Conservation (phyloP, 495 filamentous ascomycete species). For the Clohesyomyces aquaticus region DNA sequence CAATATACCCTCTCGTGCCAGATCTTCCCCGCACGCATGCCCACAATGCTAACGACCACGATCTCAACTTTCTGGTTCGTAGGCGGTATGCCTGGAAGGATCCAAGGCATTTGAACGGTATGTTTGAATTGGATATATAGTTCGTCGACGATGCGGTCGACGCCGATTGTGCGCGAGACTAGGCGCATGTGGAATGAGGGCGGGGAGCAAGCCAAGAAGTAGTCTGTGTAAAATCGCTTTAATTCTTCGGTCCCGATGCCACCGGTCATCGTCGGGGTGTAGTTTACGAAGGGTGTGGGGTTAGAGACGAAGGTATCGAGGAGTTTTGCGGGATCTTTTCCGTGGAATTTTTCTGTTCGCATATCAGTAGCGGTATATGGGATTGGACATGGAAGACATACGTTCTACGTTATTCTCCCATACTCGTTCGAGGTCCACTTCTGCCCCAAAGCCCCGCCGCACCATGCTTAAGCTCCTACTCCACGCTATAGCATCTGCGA, state of each 20-base stretch:
- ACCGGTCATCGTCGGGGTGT: conserved; percentile 65
- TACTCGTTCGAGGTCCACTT: conserved; percentile 61
- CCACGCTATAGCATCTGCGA: conserved; percentile 55
- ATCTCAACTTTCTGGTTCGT: conserved; percentile 70
- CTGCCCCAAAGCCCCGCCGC: conserved; percentile 60
- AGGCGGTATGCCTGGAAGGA: conserved; percentile 75
- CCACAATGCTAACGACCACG: conserved; percentile 74
- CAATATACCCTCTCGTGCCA: conserved; percentile 86
- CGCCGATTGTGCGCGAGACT: conserved; percentile 68
- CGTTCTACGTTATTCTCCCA: conserved; percentile 65
- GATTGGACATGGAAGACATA: conserved; percentile 39
- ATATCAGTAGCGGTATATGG: conserved; percentile 4
- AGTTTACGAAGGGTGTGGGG: conserved; percentile 63
- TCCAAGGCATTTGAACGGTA: conserved; percentile 73
- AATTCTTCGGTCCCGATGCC: conserved; percentile 71
- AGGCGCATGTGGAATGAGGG: conserved; percentile 69
- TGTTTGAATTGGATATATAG: conserved; percentile 69
- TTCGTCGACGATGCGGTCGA: conserved; percentile 66
- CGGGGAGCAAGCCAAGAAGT: conserved; percentile 74
- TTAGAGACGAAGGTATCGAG: conserved; percentile 59
- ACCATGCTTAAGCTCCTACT: conserved; percentile 52
- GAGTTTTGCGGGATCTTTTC: conserved; percentile 47
- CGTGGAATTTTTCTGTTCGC: conserved; percentile 44
- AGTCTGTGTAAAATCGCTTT: conserved; percentile 71
- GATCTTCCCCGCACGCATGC: conserved; percentile 71